A percentile compares a stretch with the other conserved stretches of the same genome.
Conservation (phyloP, 257 asterid genomes). For the Plectranthus barbatus region DNA sequence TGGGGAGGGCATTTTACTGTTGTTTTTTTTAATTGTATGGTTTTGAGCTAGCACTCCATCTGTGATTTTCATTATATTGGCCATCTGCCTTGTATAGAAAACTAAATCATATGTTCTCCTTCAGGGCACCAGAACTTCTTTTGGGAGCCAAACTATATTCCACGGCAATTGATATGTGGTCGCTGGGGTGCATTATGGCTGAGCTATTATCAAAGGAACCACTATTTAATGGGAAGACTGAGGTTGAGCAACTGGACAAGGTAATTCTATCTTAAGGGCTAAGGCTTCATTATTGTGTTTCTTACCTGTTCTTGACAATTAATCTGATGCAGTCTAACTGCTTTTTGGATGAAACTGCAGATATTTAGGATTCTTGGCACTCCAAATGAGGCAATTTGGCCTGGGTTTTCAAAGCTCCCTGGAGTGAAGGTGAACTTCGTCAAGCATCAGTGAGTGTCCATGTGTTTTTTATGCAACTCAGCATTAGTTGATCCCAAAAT, state of each 20-base stretch:
- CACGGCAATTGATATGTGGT: constrained; percentile 98
- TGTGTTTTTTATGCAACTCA: constrained; percentile 14
- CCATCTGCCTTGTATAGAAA: not conserved
- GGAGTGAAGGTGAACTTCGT: constrained; percentile 73
- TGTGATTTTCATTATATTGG: not conserved
- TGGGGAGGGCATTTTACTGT: not conserved
- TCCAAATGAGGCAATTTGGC: constrained; percentile 82
- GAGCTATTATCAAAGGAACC: constrained; percentile 77
- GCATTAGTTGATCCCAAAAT: constrained; percentile 18
- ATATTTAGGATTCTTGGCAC: constrained; percentile 73
- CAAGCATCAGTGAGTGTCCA: constrained; percentile 68
- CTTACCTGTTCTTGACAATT: not conserved
- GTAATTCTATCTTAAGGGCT: constrained; percentile 24
- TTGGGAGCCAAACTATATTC: constrained; percentile 85
- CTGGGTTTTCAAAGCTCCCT: constrained; percentile 78
- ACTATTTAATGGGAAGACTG: constrained; percentile 77
- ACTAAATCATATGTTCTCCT: constrained; percentile 12
- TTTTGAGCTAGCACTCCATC: not conserved
- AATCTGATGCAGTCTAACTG: not conserved
- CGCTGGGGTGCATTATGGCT: constrained; percentile 94
- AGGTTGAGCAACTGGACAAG: constrained; percentile 87
- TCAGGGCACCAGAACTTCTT: constrained; percentile 93
- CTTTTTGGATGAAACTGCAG: constrained; percentile 31
- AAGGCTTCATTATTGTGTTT: not conserved
- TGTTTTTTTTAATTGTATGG: not conserved